Evolutionary conservation across 176 grass and related monocot genomes (phyloP).

Genomic region (Oryza glaberrima): DNA sequence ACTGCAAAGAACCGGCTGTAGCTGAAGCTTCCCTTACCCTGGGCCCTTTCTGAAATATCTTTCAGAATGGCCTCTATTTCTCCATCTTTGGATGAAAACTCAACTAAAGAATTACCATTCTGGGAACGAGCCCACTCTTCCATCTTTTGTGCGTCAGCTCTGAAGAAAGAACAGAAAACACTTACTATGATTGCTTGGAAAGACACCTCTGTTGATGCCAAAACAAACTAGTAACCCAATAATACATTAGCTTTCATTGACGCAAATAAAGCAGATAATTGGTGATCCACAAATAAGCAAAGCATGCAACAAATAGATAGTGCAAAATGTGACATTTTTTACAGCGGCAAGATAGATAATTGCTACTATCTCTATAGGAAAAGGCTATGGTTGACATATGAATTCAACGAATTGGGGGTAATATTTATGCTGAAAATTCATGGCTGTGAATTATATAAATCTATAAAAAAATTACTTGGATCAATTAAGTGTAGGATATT

Average conservation of each 20-base stretch:
- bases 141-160: conserved; percentile 73
- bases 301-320: background rate
- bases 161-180: conserved; percentile 43
- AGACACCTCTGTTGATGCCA: conserved; percentile 27
- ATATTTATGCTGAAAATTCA: conserved; percentile 21
- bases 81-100: conserved; percentile 84
- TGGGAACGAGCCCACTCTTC: conserved; percentile 93
- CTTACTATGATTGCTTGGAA: conserved; percentile 27
- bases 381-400: background rate
- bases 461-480: background rate
- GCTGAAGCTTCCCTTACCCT: conserved; percentile 87
- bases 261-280: conserved; percentile 30
- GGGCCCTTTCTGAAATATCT: conserved; percentile 89
- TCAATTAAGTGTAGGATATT: conserved; percentile 3
- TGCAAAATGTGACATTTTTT: conserved; percentile 16
- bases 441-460: background rate
- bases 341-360: background rate
- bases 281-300: conserved; percentile 12
- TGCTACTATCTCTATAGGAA: background rate
- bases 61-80: conserved; percentile 82
- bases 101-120: conserved; percentile 71
- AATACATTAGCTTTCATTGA: conserved; percentile 17
- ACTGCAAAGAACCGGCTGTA: conserved; percentile 97
- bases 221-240: conserved; percentile 27
- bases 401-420: background rate